phyloP scores from a whole-genome alignment of 176 grass and related monocot species.

The Zea mays region DNA sequence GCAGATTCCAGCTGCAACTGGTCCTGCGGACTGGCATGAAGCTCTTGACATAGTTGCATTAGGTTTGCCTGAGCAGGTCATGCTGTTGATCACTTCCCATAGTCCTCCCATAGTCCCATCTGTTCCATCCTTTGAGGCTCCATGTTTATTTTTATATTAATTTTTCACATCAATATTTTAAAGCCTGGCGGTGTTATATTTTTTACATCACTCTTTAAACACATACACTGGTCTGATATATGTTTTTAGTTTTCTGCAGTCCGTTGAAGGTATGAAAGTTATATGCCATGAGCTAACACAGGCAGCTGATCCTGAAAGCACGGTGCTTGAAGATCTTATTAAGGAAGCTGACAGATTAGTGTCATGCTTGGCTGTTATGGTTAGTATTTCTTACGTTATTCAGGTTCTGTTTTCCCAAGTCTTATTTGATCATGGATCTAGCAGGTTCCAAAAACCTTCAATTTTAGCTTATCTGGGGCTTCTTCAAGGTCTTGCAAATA shows the following conservation, averaged over 20 bases:
- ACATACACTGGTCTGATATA: conserved; percentile 6
- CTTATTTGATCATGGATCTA: conserved; percentile 16
- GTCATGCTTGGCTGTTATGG: conserved; percentile 87
- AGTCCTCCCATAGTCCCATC: background rate
- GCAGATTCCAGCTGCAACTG: conserved; percentile 54
- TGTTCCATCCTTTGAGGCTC: background rate
- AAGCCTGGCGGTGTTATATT: background rate
- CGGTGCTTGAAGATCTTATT: conserved; percentile 74
- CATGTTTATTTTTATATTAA: background rate
- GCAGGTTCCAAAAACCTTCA: conserved; percentile 93
- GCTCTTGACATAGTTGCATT: conserved; percentile 90
- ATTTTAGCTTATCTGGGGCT: conserved; percentile 94
- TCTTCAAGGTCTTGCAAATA: conserved; percentile 99
- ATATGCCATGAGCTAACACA: conserved; percentile 97
- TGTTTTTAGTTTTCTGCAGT: conserved; percentile 59
- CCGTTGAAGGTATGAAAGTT: conserved; percentile 99
- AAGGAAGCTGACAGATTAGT: conserved; percentile 97
- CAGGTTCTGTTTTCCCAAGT: conserved; percentile 29
- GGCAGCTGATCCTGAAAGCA: conserved; percentile 65
- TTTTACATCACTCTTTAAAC: conserved; percentile 5
- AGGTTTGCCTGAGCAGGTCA: conserved; percentile 86
- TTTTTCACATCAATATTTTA: background rate
- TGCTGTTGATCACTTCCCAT: conserved; percentile 30
- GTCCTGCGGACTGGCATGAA: conserved; percentile 93
- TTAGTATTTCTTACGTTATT: conserved; percentile 42